These are phyloP conservation scores for Guadua angustifolia DNA, from an alignment of 176 grass and related monocot species.

Conservation along the genomic window DNA sequence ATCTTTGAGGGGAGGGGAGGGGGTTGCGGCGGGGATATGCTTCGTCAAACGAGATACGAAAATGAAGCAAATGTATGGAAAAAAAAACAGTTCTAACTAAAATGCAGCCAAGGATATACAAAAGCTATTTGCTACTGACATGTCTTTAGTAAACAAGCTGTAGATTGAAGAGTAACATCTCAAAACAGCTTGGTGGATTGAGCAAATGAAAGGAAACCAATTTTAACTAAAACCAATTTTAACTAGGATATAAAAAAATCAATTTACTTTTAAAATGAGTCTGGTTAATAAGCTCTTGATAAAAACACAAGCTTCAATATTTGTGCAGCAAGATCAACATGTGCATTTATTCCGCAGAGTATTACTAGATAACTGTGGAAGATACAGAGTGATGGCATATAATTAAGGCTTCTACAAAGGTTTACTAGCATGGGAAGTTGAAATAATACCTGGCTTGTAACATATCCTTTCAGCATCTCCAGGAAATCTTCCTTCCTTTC, in stretches of 20 bases:
- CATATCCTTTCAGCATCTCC: slow-evolving; percentile 87
- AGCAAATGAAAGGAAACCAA: too few relatives aligned
- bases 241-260: too few relatives aligned
- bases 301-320: too few relatives aligned
- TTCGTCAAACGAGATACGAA: not conserved
- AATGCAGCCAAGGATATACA: not conserved
- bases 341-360: not conserved
- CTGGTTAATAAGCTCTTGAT: not conserved
- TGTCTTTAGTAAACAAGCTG: not conserved
- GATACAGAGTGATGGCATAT: not conserved
- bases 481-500: slow-evolving; percentile 85
- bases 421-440: not conserved
- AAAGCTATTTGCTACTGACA: not conserved
- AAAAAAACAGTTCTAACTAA: not conserved
- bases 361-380: not conserved
- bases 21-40: not conserved
- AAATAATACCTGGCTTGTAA: slow-evolving; percentile 82
- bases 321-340: too few relatives aligned
- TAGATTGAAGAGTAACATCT: not conserved
- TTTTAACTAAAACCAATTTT: too few relatives aligned
- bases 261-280: not conserved
- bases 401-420: not conserved
- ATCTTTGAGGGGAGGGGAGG: not conserved
- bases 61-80: not conserved
- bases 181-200: not conserved